A percentile compares a stretch with the other conserved stretches of the same genome.
phyloP scores from a whole-genome alignment of 345 rosid species.

The Populus euphratica region DNA sequence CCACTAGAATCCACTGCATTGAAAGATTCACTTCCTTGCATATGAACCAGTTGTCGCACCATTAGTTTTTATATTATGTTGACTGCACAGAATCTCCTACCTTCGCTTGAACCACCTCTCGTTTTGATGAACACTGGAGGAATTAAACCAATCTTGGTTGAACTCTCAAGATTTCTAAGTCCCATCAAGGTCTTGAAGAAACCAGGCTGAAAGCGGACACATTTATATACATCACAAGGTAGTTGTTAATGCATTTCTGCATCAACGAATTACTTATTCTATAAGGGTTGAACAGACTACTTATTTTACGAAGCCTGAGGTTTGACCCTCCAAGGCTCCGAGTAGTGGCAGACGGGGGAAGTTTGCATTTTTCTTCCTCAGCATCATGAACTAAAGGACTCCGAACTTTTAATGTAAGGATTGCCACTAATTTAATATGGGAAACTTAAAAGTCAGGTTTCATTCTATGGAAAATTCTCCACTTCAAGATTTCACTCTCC shows the following conservation, averaged over 20 bases:
- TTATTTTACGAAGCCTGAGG: not conserved
- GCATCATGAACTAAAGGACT: not conserved
- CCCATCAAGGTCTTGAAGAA: not conserved
- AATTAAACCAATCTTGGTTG: not conserved
- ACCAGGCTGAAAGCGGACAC: not conserved
- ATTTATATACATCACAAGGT: not conserved
- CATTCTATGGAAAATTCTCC: conserved; percentile 5
- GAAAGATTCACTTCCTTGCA: not conserved
- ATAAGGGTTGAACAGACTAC: not conserved
- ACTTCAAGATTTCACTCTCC: not conserved
- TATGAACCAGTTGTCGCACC: not conserved
- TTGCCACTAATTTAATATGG: not conserved
- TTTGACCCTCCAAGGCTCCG: not conserved
- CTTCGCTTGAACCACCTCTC: not conserved
- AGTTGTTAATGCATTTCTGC: not conserved
- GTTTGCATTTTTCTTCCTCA: not conserved
- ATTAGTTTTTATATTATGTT: not conserved
- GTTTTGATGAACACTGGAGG: not conserved
- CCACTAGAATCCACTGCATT: not conserved
- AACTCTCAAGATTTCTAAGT: not conserved
- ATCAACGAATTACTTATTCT: not conserved
- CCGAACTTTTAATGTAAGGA: not conserved
- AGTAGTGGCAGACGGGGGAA: not conserved
- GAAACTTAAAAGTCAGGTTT: not conserved
- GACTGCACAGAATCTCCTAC: not conserved